A percentile compares a stretch with the other conserved stretches of the same genome.
Evolutionary conservation across 148 eudicot species (phyloP).

Genomic region (Cornus suecica): DNA sequence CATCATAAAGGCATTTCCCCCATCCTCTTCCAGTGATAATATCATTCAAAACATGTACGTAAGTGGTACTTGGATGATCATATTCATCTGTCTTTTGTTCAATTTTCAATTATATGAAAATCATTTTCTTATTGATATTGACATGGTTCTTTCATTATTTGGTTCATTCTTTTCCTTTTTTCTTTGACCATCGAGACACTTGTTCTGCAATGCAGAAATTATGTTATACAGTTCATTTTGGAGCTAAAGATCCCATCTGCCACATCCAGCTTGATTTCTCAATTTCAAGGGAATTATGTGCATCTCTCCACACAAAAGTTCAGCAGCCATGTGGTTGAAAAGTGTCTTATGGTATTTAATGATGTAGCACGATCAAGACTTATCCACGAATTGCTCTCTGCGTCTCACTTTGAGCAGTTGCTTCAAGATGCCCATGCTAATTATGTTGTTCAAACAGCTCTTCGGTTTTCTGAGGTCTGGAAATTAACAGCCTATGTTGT

Average conservation of each 20-base stretch:
- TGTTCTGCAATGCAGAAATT: slow-evolving; percentile 34
- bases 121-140: not conserved
- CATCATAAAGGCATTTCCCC: not conserved
- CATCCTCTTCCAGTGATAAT: not conserved
- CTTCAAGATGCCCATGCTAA: slow-evolving; percentile 54
- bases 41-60: not conserved
- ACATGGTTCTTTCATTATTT: not conserved
- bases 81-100: not conserved
- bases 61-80: not conserved
- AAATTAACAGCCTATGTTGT: not conserved
- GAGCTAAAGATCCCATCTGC: slow-evolving; percentile 49
- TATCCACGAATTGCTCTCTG: slow-evolving; percentile 41
- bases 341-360: slow-evolving; percentile 30
- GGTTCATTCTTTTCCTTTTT: not conserved
- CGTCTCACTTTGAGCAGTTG: slow-evolving; percentile 38
- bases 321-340: slow-evolving; percentile 55
- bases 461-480: slow-evolving; percentile 40
- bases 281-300: slow-evolving; percentile 42
- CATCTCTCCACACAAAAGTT: slow-evolving; percentile 47
- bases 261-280: slow-evolving; percentile 29
- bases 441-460: slow-evolving; percentile 50
- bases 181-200: not conserved
- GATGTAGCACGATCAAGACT: slow-evolving; percentile 29
- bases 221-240: slow-evolving; percentile 44
- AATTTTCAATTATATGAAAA: not conserved